Conservation (phyloP, 2,329 filamentous ascomycete genomes). For the Fusarium sp. region DNA sequence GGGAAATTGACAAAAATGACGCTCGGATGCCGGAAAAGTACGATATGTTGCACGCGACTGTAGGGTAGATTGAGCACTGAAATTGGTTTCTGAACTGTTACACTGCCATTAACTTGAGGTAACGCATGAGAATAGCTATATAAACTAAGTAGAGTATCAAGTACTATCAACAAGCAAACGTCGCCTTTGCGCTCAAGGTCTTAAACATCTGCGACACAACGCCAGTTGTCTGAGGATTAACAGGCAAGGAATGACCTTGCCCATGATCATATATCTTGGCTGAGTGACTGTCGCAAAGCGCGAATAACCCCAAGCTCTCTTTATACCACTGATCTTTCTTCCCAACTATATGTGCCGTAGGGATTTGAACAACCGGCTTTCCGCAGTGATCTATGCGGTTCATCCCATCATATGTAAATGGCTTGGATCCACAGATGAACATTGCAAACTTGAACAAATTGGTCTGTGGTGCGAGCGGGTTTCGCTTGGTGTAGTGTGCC, state of each 20-base stretch:
- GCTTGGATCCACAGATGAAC: not conserved
- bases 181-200: not conserved
- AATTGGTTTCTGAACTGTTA: too few species aligned
- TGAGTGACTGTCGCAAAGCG: not conserved
- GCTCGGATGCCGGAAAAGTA: too few species aligned
- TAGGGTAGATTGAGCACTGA: too few species aligned
- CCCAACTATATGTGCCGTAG: not conserved
- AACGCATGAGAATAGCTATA: too few species aligned
- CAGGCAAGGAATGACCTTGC: not conserved
- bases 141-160: not conserved
- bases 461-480: not conserved
- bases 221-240: not conserved
- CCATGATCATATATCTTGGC: not conserved
- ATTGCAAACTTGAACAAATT: slow-evolving; percentile 1
- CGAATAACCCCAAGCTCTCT: not conserved
- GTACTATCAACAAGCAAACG: not conserved
- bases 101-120: too few species aligned
- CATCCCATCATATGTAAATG: not conserved
- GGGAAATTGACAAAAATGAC: too few species aligned
- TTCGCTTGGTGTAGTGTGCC: not conserved
- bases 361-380: not conserved
- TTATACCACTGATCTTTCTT: not conserved
- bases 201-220: not conserved
- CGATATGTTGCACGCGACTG: too few species aligned
- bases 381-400: not conserved